These are phyloP conservation scores for Fusarium aywerte DNA, from an alignment of 2,329 filamentous ascomycete genomes.

Conservation along the genomic window DNA sequence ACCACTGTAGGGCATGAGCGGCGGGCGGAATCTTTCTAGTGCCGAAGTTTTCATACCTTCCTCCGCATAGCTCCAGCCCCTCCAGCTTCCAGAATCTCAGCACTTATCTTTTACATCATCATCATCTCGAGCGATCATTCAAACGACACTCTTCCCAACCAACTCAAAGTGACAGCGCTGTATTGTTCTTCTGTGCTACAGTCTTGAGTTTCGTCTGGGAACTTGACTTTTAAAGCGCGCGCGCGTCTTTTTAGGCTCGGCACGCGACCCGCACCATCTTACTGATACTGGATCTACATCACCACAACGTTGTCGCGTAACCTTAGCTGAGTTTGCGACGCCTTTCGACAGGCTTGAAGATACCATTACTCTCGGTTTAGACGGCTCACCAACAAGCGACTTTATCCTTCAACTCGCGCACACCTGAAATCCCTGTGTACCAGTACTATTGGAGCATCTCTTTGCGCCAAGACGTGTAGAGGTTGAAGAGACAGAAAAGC, in stretches of 20 bases:
- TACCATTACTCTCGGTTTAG: not conserved
- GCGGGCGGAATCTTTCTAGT: slow-evolving; percentile 34
- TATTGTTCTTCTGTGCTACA: not conserved
- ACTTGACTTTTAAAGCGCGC: slow-evolving; percentile 4
- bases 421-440: slow-evolving; percentile 4
- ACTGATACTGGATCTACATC: slow-evolving; percentile 22
- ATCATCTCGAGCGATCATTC: slow-evolving; percentile 18
- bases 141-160: not conserved
- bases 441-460: slow-evolving; percentile 18
- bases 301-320: slow-evolving; percentile 22
- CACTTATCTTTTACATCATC: slow-evolving; percentile 42
- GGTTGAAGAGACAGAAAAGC: slow-evolving; percentile 39
- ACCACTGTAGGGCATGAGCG: slow-evolving; percentile 32
- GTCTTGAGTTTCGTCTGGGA: not conserved
- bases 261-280: slow-evolving; percentile 30
- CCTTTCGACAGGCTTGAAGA: not conserved
- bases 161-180: not conserved
- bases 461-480: slow-evolving; percentile 36
- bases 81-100: slow-evolving; percentile 10
- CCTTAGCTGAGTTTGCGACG: not conserved
- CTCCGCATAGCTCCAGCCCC: slow-evolving; percentile 36
- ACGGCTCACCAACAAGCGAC: not conserved
- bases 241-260: slow-evolving; percentile 11
- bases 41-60: slow-evolving; percentile 36
- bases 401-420: slow-evolving; percentile 4